A percentile compares a stretch with the other conserved stretches of the same genome.
These are phyloP conservation scores for Dendrobium huoshanense DNA, from an alignment of 106 monocot genomes.

Conservation along the genomic window DNA sequence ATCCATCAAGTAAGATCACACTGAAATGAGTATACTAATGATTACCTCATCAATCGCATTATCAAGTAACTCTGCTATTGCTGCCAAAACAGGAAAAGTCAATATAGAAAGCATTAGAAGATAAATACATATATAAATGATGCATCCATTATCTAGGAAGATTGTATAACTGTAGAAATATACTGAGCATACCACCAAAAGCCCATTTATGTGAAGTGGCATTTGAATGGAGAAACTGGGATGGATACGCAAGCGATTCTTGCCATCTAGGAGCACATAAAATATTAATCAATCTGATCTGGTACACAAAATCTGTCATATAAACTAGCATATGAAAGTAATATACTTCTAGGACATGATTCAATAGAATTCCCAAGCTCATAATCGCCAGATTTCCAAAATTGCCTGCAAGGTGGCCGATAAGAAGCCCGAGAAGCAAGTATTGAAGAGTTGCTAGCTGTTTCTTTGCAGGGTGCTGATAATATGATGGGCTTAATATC, in stretches of 20 bases:
- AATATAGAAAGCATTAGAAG: constrained; percentile 1
- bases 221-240: constrained; percentile 98
- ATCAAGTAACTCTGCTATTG: constrained; percentile 89
- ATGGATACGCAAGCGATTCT: constrained; percentile 65
- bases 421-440: constrained; percentile 13
- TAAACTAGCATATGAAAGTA: constrained; percentile 1
- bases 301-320: not conserved
- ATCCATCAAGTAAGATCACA: not conserved
- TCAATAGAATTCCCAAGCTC: constrained; percentile 19
- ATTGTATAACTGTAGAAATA: not conserved
- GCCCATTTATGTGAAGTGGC: constrained; percentile 98
- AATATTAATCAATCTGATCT: not conserved
- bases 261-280: constrained; percentile 38
- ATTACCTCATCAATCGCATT: constrained; percentile 94
- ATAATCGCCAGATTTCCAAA: constrained; percentile 92
- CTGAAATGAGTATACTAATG: not conserved
- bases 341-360: constrained; percentile 27
- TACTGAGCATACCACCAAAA: constrained; percentile 66
- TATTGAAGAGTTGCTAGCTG: not conserved
- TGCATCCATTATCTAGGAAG: constrained; percentile 13
- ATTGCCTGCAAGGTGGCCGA: constrained; percentile 42
- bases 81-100: constrained; percentile 30
- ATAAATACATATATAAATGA: not conserved
- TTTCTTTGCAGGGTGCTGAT: not conserved
- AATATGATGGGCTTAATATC: constrained; percentile 23